Base-by-base conservation (phyloP, 768 basidiomycete species). In the Epithele typhae region DNA sequence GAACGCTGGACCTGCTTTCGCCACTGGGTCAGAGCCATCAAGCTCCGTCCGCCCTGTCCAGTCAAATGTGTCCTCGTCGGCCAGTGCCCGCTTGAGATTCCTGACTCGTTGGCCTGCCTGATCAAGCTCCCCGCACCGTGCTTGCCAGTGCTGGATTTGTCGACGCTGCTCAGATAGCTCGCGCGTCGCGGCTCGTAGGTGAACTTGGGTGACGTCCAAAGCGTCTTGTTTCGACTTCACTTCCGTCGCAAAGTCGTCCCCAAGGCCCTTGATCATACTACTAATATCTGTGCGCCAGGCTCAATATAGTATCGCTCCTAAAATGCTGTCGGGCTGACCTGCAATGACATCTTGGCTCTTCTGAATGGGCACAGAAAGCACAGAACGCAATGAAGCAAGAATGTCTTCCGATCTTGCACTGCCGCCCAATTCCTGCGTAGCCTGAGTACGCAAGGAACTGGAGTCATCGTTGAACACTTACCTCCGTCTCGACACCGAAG, bases 401-500 rank as follows among this genome's bases (percentile, higher is more conserved):
- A 92, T 69, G 59, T 92, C 91, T 58, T 94, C 93, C 0, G 81
- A 79, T 34, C 83, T 77, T 27, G 77, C 79, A 9, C 80, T 83
- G 38, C 81, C 79, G 43, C 73, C 84, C 21, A 89, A 63, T 51
- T 88, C 87, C 87, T 88, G 50, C 24, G 30, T 9, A 9, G 30
- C 30, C 9, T 32, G 30, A 15, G 30, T 32, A 32, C 30, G 15
- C 11, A 8, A 21, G 23, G 51, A 7, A 38, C 8, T 15, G 41
- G 21, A 6, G 45, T 37, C 40, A 37, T 7, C 5, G 10, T 8
- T 36, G 19, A 12, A 21, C 18, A 33, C 21, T 51, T 57, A 89
- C 94, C 72, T 94, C 91, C 10, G 83, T 83, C 61, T 94, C 92
- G 3, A 98, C 81, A 15, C 96, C 96, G 61, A 94, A 99, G 64